Evolutionary conservation across 2,329 filamentous ascomycete genomes (phyloP).

Genomic region (Colletotrichum chlorophyti): DNA sequence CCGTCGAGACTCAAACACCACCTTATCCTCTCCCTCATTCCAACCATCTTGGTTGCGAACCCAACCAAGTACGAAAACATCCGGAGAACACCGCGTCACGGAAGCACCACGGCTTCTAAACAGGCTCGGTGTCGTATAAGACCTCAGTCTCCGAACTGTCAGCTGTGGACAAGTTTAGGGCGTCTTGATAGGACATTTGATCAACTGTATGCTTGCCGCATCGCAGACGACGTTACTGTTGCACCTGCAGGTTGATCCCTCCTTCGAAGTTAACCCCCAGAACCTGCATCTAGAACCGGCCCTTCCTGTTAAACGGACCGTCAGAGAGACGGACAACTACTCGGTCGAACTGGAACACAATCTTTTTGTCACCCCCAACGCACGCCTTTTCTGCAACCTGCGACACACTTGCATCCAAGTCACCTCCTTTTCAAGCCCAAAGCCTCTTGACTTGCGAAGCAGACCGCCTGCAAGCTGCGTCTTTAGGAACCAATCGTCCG

Average conservation of each 20-base stretch:
- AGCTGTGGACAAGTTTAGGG: not conserved
- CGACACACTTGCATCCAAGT: slow-evolving; percentile 35
- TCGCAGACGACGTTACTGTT: slow-evolving; percentile 15
- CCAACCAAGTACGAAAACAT: not conserved
- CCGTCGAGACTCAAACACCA: not conserved
- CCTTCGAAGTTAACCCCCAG: slow-evolving; percentile 4
- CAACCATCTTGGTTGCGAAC: not conserved
- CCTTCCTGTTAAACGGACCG: slow-evolving; percentile 29
- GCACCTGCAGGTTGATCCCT: slow-evolving; percentile 4
- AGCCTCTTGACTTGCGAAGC: slow-evolving; percentile 42
- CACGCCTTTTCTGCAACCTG: slow-evolving; percentile 29
- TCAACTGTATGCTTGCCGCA: slow-evolving; percentile 18
- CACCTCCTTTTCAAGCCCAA: slow-evolving; percentile 37
- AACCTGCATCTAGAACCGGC: slow-evolving; percentile 19
- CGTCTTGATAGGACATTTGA: slow-evolving; percentile 12
- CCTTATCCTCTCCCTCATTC: slow-evolving; percentile 6
- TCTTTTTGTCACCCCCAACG: slow-evolving; percentile 36
- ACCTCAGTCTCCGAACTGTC: not conserved
- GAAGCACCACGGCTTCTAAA: no score
- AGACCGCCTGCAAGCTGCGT: slow-evolving; percentile 39
- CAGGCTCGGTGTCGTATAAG: no score
- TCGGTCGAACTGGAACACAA: slow-evolving; percentile 10
- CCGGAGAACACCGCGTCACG: not conserved
- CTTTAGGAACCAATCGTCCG: slow-evolving; percentile 46
- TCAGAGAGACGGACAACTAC: slow-evolving; percentile 31